These are phyloP conservation scores for Rubus parviflorus DNA, from an alignment of 306 rosid genomes.

Conservation along the genomic window DNA sequence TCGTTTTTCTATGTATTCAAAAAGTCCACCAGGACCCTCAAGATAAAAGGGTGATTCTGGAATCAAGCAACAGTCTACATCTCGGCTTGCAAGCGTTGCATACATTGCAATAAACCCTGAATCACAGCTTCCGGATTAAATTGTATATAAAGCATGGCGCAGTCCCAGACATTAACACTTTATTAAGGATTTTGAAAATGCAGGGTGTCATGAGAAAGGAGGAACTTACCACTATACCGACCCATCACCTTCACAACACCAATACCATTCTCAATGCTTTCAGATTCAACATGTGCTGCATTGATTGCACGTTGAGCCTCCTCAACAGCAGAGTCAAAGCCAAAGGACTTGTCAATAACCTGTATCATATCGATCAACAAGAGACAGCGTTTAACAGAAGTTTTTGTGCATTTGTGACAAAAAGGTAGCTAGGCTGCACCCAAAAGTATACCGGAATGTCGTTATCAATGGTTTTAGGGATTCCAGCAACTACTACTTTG, in stretches of 20 bases:
- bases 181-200: background rate
- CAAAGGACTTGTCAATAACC: constrained; percentile 91
- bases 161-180: background rate
- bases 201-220: constrained; percentile 5
- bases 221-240: constrained; percentile 76
- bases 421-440: constrained; percentile 10
- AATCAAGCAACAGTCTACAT: constrained; percentile 95
- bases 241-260: constrained; percentile 98
- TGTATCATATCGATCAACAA: constrained; percentile 32
- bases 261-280: constrained; percentile 81
- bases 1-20: constrained; percentile 62
- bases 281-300: constrained; percentile 97
- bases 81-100: constrained; percentile 97
- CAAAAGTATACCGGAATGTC: constrained; percentile 69
- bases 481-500: constrained; percentile 81
- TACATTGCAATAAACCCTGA: constrained; percentile 94
- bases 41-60: constrained; percentile 96
- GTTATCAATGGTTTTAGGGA: constrained; percentile 95
- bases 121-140: constrained; percentile 21
- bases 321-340: constrained; percentile 98
- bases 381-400: constrained; percentile 9
- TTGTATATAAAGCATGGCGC: constrained; percentile 4
- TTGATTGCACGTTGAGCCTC: constrained; percentile 99
- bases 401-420: background rate
- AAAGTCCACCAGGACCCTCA: constrained; percentile 92